Conservation (phyloP, 1,139 yeast species). For the Zygosaccharomyces sapae region DNA sequence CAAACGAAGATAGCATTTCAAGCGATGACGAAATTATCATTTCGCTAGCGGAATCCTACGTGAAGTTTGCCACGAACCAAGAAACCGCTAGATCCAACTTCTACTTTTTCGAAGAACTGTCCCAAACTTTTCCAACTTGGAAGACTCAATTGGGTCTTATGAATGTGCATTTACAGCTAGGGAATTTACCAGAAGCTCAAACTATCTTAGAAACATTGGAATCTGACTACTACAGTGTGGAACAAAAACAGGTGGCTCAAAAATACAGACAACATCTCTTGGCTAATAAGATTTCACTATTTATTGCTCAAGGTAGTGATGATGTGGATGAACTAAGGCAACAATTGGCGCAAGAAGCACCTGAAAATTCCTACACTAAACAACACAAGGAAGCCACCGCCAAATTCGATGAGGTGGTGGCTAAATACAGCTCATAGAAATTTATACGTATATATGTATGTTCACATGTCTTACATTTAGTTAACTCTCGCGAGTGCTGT, state of each 20-base stretch:
- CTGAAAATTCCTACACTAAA: conserved; percentile 44
- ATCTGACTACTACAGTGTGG: conserved; percentile 29
- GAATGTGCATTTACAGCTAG: conserved; percentile 40
- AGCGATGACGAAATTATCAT: conserved; percentile 36
- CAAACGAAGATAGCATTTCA: conserved; percentile 27
- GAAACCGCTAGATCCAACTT: conserved; percentile 35
- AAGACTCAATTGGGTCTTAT: conserved; percentile 39
- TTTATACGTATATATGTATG: not conserved
- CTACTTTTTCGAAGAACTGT: conserved; percentile 36
- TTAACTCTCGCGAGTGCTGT: not conserved
- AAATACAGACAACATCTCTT: conserved; percentile 42
- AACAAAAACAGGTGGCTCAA: conserved; percentile 27
- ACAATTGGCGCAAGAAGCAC: conserved; percentile 42
- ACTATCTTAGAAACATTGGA: conserved; percentile 37
- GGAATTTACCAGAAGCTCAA: conserved; percentile 42
- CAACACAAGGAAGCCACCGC: conserved; percentile 47
- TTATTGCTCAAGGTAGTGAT: conserved; percentile 45
- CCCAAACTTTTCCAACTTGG: conserved; percentile 36
- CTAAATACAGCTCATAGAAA: conserved; percentile 40
- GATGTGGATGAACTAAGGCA: conserved; percentile 40
- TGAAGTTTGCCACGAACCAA: conserved; percentile 31
- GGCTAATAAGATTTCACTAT: conserved; percentile 52
- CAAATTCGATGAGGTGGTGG: conserved; percentile 52
- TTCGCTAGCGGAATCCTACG: conserved; percentile 34
- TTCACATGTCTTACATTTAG: not conserved